Conservation (phyloP, 2,329 filamentous ascomycete species). For the Fusarium brevicatenulatum region DNA sequence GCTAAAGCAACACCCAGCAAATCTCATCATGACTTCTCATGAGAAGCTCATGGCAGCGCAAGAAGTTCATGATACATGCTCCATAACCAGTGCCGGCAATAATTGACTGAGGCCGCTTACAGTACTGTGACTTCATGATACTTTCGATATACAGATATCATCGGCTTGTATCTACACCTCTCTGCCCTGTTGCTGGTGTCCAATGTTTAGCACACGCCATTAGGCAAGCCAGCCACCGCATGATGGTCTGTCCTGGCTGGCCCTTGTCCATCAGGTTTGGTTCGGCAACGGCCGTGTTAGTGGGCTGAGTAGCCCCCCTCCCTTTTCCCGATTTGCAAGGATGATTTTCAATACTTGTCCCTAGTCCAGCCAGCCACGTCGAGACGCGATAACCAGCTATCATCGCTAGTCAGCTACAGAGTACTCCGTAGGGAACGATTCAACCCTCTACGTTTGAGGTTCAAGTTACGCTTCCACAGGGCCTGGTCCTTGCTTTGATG, state of each 20-base stretch:
- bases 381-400: slow-evolving; percentile 16
- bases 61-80: background rate
- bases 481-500: slow-evolving; percentile 26
- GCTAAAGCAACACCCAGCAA: background rate
- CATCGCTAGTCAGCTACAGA: background rate
- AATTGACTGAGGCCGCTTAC: background rate
- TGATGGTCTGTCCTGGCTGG: slow-evolving; percentile 29
- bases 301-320: slow-evolving; percentile 29
- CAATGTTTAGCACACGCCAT: slow-evolving; percentile 22
- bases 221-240: slow-evolving; percentile 29
- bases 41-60: background rate
- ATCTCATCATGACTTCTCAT: background rate
- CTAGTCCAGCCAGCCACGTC: slow-evolving; percentile 24
- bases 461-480: slow-evolving; percentile 1
- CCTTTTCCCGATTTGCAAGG: slow-evolving; percentile 27
- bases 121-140: background rate
- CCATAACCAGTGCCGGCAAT: slow-evolving; percentile 10
- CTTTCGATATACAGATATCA: background rate
- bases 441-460: background rate
- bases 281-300: slow-evolving; percentile 39
- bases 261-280: slow-evolving; percentile 32
- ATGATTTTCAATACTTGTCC: slow-evolving; percentile 13
- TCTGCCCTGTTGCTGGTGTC: slow-evolving; percentile 5
- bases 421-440: background rate
- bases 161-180: slow-evolving; percentile 26